Evolutionary conservation across 768 basidiomycete genomes (phyloP), one percentile per base, ranked within the genome.

Genomic region (Tylopilus felleus): DNA sequence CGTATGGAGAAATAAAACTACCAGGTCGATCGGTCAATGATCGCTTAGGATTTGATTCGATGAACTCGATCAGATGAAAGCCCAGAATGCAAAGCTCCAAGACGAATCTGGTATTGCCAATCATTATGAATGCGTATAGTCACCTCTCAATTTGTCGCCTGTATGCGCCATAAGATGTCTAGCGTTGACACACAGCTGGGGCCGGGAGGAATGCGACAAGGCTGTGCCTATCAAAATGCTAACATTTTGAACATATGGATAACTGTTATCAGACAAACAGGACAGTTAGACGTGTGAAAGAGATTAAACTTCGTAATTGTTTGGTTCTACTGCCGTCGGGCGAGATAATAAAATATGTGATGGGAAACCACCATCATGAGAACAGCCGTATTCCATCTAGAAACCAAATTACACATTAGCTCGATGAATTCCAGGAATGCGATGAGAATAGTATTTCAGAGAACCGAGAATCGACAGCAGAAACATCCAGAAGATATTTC

Each of bases 381-480:
- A 22, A 13, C 2, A 10, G 8, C n/a, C 31, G 25, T 29, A 19
- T 38, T 3, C 22, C 13, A 42, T 10, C 61, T 61, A 43, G 23
- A 52, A 56, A 53, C 3, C 13, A 52, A 41, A 29, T 1, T 21
- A 23, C 1, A 25, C 16, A 27, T 66, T 31, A 64, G 61, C 14
- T 47, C 21, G 25, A 23, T 14, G 42, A 29, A 12, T n/a, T 16
- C n/a, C 12, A 9, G 3, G 17, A 28, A 7, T 2, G 9, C 39
- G 33, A 29, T 41, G 29, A 50, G n/a, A 46, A 25, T 38, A 27
- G 38, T 39, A 51, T 50, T 35, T 70, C 70, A 72, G 69, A 58
- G 66, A 68, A 70, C 70, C 69, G 70, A 47, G 64, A 57, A 43
- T 70, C 69, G 66, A 70, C 69, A 72, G 31, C 44, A 68, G 63